These are phyloP conservation scores for Tephrocybe sp. DNA, from an alignment of 768 basidiomycete genomes.

Conservation along the genomic window DNA sequence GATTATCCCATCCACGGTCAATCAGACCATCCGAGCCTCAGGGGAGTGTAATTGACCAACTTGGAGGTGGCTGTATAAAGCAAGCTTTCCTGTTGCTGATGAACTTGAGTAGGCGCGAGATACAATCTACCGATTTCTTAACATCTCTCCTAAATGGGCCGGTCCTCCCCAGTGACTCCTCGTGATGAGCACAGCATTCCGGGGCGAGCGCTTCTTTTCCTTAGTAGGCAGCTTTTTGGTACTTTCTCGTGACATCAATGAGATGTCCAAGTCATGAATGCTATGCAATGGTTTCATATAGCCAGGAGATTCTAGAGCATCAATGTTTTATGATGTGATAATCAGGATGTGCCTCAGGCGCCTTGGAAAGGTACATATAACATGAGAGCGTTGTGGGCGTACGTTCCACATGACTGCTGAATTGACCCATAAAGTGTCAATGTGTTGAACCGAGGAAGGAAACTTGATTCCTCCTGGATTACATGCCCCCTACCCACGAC, in stretches of 20 bases:
- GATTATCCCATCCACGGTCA: too few species aligned
- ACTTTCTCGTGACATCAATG: background rate
- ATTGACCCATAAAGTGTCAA: conserved; percentile 7
- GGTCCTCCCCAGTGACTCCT: too few species aligned
- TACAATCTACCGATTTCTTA: too few species aligned
- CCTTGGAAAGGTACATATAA: background rate
- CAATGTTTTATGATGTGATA: conserved; percentile 6
- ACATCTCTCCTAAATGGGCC: too few species aligned
- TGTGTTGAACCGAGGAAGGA: background rate
- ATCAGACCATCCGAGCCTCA: too few species aligned
- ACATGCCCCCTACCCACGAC: conserved; percentile 13
- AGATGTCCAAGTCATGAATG: background rate
- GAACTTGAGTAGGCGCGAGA: too few species aligned
- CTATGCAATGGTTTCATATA: background rate
- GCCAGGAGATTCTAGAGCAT: background rate
- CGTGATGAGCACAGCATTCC: too few species aligned
- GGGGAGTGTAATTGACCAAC: too few species aligned
- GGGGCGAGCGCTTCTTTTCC: background rate
- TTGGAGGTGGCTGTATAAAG: too few species aligned
- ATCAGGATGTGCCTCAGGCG: background rate
- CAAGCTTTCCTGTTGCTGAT: too few species aligned
- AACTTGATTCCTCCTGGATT: background rate
- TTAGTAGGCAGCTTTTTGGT: background rate
- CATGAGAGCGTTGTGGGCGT: background rate
- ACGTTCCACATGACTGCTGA: conserved; percentile 14